phyloP scores from a whole-genome alignment of 306 rosid species.

The Corylus heterophylla region DNA sequence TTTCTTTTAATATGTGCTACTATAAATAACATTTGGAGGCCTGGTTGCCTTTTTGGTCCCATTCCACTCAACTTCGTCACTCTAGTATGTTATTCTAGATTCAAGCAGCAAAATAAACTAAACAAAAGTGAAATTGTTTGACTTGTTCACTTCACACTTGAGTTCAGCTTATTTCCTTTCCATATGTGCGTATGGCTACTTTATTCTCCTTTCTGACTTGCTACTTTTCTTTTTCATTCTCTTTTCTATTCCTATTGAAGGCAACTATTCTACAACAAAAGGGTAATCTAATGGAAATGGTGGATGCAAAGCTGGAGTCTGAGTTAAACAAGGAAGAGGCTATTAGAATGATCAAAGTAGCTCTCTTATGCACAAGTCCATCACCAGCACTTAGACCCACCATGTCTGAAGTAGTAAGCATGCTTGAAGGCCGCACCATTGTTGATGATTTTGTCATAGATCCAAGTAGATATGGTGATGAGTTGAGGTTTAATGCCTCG shows the following conservation, averaged over 20 bases:
- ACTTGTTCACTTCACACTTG: neutral
- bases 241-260: neutral
- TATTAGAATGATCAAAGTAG: conserved; percentile 44
- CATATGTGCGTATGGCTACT: no score
- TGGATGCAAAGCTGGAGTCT: conserved; percentile 51
- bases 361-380: conserved; percentile 46
- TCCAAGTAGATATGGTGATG: conserved; percentile 31
- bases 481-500: conserved; percentile 36
- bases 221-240: neutral
- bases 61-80: neutral
- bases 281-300: conserved; percentile 41
- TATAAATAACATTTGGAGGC: neutral
- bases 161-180: neutral
- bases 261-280: neutral
- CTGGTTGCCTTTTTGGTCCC: neutral
- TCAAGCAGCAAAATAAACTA: neutral
- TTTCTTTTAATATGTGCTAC: neutral
- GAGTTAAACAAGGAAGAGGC: conserved; percentile 43
- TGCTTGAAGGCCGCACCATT: conserved; percentile 51
- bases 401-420: conserved; percentile 70
- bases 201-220: neutral
- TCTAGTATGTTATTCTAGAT: no score
- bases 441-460: conserved; percentile 40
- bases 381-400: conserved; percentile 52
- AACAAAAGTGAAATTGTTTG: neutral